Conservation (phyloP, 805 yeast genomes). For the Starmerella gropengiesseri region DNA sequence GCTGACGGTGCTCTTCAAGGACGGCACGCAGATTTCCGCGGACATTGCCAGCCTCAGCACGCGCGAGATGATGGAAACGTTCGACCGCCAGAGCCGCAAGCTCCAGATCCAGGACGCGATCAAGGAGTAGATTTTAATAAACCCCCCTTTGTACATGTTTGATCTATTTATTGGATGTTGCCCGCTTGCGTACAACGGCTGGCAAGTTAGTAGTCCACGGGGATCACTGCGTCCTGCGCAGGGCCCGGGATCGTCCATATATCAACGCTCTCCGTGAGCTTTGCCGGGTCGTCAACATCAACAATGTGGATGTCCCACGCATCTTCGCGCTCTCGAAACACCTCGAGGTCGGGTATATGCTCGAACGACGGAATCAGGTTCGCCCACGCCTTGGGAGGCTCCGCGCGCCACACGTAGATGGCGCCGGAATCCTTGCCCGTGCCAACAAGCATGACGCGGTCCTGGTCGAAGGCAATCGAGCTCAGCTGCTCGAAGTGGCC, state of each 20-base stretch:
- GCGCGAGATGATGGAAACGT: slow-evolving; percentile 50
- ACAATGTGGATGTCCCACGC: slow-evolving; percentile 13
- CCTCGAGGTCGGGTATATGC: slow-evolving; percentile 12
- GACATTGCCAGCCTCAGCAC: slow-evolving; percentile 52
- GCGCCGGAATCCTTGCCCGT: slow-evolving; percentile 13
- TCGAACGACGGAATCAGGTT: slow-evolving; percentile 15
- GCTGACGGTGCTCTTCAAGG: slow-evolving; percentile 71
- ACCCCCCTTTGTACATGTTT: no score
- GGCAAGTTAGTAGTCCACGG: slow-evolving; percentile 5
- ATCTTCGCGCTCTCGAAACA: slow-evolving; percentile 11
- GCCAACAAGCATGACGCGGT: slow-evolving; percentile 12
- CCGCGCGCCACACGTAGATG: slow-evolving; percentile 18
- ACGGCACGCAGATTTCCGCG: slow-evolving; percentile 55
- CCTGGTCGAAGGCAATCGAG: slow-evolving; percentile 13
- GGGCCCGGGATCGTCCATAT: slow-evolving; percentile 15
- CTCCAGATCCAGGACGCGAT: slow-evolving; percentile 53
- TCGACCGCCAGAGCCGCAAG: slow-evolving; percentile 76
- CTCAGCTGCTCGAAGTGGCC: slow-evolving; percentile 10
- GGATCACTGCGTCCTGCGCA: slow-evolving; percentile 6
- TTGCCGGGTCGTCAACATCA: not conserved
- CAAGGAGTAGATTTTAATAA: slow-evolving; percentile 16
- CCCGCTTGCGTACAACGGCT: not conserved
- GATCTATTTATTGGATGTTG: not conserved
- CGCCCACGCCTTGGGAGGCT: slow-evolving; percentile 13
- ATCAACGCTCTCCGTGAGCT: slow-evolving; percentile 5